Base-by-base conservation (phyloP, 768 basidiomycete species). In the Candolleomyces efflorescens region DNA sequence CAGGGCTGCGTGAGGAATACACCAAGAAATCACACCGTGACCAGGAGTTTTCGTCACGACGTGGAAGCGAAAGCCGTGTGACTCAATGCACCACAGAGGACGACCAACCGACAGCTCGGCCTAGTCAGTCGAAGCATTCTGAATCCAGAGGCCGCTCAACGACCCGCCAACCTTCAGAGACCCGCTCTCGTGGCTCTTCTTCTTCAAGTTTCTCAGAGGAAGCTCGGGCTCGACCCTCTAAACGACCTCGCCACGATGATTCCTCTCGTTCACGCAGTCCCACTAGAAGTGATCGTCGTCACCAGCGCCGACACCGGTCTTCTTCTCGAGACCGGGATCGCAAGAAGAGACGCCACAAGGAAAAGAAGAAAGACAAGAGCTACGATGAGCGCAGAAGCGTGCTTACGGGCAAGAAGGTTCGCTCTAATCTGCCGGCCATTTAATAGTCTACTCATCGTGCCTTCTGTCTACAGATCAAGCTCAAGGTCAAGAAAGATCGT, bases 381-480 rank as follows among this genome's bases (percentile, higher is more conserved):
- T 72, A 69, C 57, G 70, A 72, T 26, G 76, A 69, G 73, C 73
- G 58, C 78, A 79, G 83, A 20, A 86, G 84, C 61, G 71, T 83
- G 26, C 62, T 86, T 59, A 86, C 84, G 3, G 84, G 84, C 0
- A 85, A 85, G 64, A 85, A 83, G 81, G 83, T 81, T 23, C 20
- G 53, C 56, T 45, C 39, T 51, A 22, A 2, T 32, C 32, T 5
- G 2, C 43, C 57, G 27, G 3, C 0, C 37, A 17, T 20, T 27
- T 17, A 22, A 17, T 15, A 38, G 5, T 32, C 56, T 17, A 39
- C 23, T 17, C 51, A 37, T 61, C 39, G 45, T 47, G 53, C 12
- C 50, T 49, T 26, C 15, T 23, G 27, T 20, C 44, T 22, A 18
- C 57, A 85, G 84, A 85, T 85, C 49, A 85, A 85, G 65, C 67